Conservation (phyloP, 108 stramenopile genomes). For the Licmophora abbreviata region DNA sequence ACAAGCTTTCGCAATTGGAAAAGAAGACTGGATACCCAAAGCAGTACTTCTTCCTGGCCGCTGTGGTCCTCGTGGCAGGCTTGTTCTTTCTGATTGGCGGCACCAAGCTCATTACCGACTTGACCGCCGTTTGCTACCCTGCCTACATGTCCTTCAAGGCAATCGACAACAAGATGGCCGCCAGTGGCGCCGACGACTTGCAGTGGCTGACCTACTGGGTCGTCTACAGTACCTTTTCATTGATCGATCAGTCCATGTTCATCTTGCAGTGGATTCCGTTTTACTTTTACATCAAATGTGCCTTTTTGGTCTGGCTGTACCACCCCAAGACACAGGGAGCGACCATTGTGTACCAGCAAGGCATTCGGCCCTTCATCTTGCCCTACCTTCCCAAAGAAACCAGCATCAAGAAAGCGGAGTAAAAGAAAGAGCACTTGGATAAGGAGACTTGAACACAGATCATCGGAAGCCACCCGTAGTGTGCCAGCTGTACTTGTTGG, state of each 20-base stretch:
- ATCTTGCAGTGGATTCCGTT: conserved; percentile 69
- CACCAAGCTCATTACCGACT: conserved; percentile 75
- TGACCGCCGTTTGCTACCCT: conserved; percentile 91
- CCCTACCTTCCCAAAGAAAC: conserved; percentile 30
- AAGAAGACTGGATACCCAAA: conserved; percentile 75
- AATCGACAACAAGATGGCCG: conserved; percentile 85
- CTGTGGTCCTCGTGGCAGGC: conserved; percentile 16
- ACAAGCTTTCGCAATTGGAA: conserved; percentile 64
- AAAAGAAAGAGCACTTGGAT: too few relatives aligned
- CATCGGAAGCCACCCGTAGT: too few relatives aligned
- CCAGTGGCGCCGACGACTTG: conserved; percentile 62
- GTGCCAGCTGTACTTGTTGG: too few relatives aligned
- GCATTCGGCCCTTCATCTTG: conserved; percentile 45
- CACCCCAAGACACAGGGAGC: conserved; percentile 78
- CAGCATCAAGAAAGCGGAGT: conserved; percentile 5
- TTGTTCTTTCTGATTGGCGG: conserved; percentile 52
- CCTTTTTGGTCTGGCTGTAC: conserved; percentile 76
- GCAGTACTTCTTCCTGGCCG: conserved; percentile 56
- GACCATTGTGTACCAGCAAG: conserved; percentile 56
- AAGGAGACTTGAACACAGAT: too few relatives aligned
- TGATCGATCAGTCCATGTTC: conserved; percentile 39
- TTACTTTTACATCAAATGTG: conserved; percentile 75
- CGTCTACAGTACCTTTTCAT: conserved; percentile 76
- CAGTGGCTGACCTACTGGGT: conserved; percentile 99
- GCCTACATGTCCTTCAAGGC: conserved; percentile 97